Conservation (phyloP, 352 stramenopile species). For the Pilasporangium apinafurcum region DNA sequence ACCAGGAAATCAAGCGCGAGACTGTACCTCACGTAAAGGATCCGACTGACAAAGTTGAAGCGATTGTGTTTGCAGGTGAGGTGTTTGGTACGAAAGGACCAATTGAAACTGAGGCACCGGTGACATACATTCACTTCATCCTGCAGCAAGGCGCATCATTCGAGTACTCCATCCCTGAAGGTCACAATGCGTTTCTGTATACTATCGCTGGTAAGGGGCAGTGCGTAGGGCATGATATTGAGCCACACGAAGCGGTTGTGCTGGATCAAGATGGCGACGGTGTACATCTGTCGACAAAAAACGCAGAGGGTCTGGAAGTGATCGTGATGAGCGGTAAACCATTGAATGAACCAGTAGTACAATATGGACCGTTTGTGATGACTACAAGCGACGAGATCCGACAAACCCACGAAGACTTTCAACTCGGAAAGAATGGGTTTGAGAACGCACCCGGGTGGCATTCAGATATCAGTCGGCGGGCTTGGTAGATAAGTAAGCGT, state of each 20-base stretch:
- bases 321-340: constrained; percentile 41
- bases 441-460: constrained; percentile 44
- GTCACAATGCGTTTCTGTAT: constrained; percentile 11
- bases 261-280: constrained; percentile 14
- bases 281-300: constrained; percentile 4
- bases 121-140: constrained; percentile 15
- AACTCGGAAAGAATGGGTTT: constrained; percentile 47
- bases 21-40: constrained; percentile 4
- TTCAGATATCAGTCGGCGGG: constrained; percentile 45
- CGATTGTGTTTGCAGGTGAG: constrained; percentile 14
- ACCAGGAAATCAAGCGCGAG: constrained; percentile 45
- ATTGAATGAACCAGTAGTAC: constrained; percentile 43
- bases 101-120: constrained; percentile 9
- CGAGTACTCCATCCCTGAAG: constrained; percentile 3
- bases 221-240: constrained; percentile 6
- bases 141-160: constrained; percentile 3
- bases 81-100: constrained; percentile 5
- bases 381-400: constrained; percentile 36
- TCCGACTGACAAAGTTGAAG: constrained; percentile 6
- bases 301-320: constrained; percentile 24
- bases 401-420: constrained; percentile 34
- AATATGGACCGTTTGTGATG: constrained; percentile 70
- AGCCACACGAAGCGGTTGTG: constrained; percentile 14
- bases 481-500: too few species aligned
- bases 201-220: constrained; percentile 1